phyloP scores from a whole-genome alignment of 352 stramenopile species.

The Globisporangium nodosum region DNA sequence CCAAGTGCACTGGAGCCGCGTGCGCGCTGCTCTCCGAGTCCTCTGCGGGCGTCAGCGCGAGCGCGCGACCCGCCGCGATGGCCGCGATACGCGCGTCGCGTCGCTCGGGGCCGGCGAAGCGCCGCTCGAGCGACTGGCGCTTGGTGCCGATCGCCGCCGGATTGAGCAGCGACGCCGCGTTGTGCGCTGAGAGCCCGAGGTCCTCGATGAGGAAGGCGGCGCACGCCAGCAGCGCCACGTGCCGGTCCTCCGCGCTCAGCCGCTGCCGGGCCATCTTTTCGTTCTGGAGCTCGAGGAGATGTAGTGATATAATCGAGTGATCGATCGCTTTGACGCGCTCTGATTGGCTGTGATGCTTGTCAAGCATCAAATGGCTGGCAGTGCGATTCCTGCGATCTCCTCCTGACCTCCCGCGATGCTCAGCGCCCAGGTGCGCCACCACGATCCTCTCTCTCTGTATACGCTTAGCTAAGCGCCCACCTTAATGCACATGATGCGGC shows the following conservation, averaged over 20 bases:
- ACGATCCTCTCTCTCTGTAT: no score
- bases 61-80: background rate
- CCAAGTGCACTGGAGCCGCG: no score
- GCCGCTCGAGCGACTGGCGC: constrained; percentile 1
- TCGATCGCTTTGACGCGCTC: no score
- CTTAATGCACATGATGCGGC: no score
- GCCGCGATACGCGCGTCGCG: background rate
- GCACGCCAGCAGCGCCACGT: background rate
- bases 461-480: no score
- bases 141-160: background rate
- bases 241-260: background rate
- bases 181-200: background rate
- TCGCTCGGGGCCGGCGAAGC: background rate
- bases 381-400: background rate
- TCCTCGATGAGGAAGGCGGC: constrained; percentile 1
- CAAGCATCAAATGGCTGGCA: background rate
- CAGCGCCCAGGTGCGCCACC: background rate
- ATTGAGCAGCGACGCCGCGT: background rate
- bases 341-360: no score
- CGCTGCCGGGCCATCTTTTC: background rate
- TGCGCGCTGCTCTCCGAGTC: background rate
- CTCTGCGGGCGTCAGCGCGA: background rate
- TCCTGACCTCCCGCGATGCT: background rate
- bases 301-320: no score
- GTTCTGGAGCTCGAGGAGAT: no score